Conservation (phyloP, 768 basidiomycete species). For the Dendrothele bispora region DNA sequence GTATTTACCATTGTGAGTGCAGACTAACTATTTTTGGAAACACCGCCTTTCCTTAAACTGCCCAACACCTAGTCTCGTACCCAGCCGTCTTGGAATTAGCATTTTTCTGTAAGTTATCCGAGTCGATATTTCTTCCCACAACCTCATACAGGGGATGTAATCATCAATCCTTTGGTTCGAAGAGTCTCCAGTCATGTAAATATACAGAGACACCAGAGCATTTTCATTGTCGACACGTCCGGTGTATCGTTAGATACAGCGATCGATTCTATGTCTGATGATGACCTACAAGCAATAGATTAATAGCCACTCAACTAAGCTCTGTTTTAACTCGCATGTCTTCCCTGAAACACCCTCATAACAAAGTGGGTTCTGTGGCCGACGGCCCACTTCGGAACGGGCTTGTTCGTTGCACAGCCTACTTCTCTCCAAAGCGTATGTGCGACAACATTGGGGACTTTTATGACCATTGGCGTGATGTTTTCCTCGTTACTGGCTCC, state of each 20-base stretch:
- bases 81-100: no score
- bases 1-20: no score
- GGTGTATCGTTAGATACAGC: constrained; percentile 24
- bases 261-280: constrained; percentile 18
- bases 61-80: no score
- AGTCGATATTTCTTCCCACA: no score
- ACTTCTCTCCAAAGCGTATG: constrained; percentile 7
- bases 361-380: constrained; percentile 20
- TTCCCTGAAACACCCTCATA: constrained; percentile 6
- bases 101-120: no score
- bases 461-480: constrained; percentile 17
- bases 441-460: constrained; percentile 18
- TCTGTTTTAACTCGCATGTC: constrained; percentile 16
- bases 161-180: no score
- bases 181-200: no score
- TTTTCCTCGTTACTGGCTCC: constrained; percentile 17
- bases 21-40: no score
- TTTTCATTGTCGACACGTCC: constrained; percentile 24
- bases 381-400: constrained; percentile 21
- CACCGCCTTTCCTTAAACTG: no score
- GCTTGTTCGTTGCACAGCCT: constrained; percentile 9
- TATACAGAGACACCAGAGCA: no score
- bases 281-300: constrained; percentile 20
- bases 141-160: no score
- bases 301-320: constrained; percentile 20